phyloP scores from a whole-genome alignment of 176 grass and related monocot genomes.

The Aegilops tauschii region DNA sequence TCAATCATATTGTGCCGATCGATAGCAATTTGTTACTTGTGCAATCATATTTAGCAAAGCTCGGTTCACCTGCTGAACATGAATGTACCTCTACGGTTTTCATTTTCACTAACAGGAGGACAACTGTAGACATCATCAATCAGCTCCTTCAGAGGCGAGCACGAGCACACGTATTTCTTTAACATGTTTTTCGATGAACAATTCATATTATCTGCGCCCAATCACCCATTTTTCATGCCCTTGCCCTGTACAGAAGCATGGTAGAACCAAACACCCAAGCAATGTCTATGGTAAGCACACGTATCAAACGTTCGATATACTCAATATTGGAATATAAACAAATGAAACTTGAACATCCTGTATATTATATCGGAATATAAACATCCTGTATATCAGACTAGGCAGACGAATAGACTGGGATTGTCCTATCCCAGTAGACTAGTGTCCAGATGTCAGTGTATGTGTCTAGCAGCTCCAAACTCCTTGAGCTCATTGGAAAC shows the following conservation, averaged over 20 bases:
- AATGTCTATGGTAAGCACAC: background rate
- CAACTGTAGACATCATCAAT: background rate
- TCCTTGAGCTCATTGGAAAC: background rate
- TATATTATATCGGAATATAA: background rate
- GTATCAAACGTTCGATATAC: background rate
- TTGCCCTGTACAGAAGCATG: background rate
- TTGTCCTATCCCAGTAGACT: background rate
- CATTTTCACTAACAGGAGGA: background rate
- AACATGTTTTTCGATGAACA: background rate
- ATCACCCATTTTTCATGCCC: background rate
- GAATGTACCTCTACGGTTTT: background rate
- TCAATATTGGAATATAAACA: background rate
- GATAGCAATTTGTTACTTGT: too few relatives aligned
- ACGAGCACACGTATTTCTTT: background rate
- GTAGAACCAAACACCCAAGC: background rate
- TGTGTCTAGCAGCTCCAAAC: background rate
- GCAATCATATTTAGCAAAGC: background rate
- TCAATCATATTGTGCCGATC: too few relatives aligned
- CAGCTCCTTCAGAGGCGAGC: background rate
- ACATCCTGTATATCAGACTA: background rate
- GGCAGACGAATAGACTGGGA: background rate
- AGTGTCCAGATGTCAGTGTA: background rate
- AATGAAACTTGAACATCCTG: background rate
- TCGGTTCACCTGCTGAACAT: background rate
- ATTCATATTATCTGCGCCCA: background rate